phyloP scores from a whole-genome alignment of 2,329 filamentous ascomycete species.

The Aspergillus carbonarius region DNA sequence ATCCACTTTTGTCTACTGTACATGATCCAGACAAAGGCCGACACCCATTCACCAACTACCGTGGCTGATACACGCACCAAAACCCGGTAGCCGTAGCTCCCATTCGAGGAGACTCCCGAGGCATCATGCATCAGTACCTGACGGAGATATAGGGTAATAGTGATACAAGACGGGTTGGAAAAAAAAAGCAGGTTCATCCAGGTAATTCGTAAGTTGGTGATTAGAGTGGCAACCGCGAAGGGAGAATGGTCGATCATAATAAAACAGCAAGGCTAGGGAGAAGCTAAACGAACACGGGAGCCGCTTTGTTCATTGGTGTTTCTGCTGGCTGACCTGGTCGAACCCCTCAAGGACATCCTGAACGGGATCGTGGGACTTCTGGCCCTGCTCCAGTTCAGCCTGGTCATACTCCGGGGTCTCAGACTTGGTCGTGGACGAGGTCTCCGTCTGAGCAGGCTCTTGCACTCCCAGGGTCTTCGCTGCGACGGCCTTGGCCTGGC shows the following conservation, averaged over 20 bases:
- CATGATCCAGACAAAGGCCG: constrained; percentile 11
- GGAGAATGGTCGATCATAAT: not conserved
- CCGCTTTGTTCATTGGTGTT: constrained; percentile 22
- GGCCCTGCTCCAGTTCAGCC: constrained; percentile 16
- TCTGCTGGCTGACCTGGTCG: constrained; percentile 41
- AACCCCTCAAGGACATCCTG: constrained; percentile 52
- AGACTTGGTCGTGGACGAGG: constrained; percentile 12
- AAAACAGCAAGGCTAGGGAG: constrained; percentile 6
- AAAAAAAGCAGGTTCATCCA: constrained; percentile 1
- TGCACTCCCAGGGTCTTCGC: constrained; percentile 36
- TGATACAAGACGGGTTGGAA: not conserved
- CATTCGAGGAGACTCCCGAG: not conserved
- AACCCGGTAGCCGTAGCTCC: not conserved
- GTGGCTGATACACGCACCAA: not conserved
- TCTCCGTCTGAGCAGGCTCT: constrained; percentile 14
- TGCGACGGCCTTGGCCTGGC: constrained; percentile 66
- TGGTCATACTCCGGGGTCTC: constrained; percentile 25
- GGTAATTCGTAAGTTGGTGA: constrained; percentile 6
- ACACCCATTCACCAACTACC: not conserved
- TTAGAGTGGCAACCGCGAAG: constrained; percentile 2
- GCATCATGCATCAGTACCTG: not conserved
- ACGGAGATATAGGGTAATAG: not conserved
- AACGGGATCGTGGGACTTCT: constrained; percentile 36
- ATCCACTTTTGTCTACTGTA: constrained; percentile 16
- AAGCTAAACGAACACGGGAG: not conserved